phyloP scores from a whole-genome alignment of 2,329 filamentous ascomycete genomes.

The Aspergillus novofumigatus region DNA sequence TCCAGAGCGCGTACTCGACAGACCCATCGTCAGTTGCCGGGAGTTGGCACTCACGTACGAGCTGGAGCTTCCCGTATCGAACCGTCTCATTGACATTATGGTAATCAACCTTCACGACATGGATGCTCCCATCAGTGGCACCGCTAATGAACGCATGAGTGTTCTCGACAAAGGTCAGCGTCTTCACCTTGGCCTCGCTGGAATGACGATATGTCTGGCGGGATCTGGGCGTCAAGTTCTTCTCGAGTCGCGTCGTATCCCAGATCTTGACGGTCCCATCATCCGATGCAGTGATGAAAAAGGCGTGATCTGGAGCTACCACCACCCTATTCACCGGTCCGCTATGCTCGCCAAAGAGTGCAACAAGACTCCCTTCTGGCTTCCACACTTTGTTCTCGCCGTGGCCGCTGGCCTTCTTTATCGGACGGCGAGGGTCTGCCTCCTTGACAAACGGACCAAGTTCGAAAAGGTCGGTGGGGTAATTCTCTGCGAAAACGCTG shows the following conservation, averaged over 20 bases:
- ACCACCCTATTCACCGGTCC: constrained; percentile 77
- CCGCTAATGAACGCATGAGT: constrained; percentile 92
- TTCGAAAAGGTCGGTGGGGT: constrained; percentile 57
- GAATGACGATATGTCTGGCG: constrained; percentile 79
- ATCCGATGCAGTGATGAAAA: constrained; percentile 91
- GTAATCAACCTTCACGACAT: constrained; percentile 80
- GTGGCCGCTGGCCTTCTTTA: constrained; percentile 52
- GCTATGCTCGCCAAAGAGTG: constrained; percentile 82
- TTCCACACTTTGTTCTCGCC: constrained; percentile 66
- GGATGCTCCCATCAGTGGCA: constrained; percentile 82
- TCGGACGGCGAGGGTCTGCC: constrained; percentile 51
- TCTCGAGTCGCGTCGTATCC: constrained; percentile 85
- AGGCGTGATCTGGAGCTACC: constrained; percentile 82
- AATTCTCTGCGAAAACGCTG: constrained; percentile 70
- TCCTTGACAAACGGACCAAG: constrained; percentile 77
- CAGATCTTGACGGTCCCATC: constrained; percentile 89
- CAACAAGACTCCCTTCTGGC: constrained; percentile 77
- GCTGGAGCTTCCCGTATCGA: constrained; percentile 72
- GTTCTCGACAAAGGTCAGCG: constrained; percentile 86
- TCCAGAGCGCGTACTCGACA: constrained; percentile 79
- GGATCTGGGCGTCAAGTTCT: constrained; percentile 83
- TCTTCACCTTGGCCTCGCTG: constrained; percentile 67
- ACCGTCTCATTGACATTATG: constrained; percentile 53
- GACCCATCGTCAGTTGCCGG: constrained; percentile 25
- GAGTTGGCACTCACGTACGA: constrained; percentile 78